Base-by-base conservation (phyloP, 805 yeast species). In the Lachancea nothofagi region DNA sequence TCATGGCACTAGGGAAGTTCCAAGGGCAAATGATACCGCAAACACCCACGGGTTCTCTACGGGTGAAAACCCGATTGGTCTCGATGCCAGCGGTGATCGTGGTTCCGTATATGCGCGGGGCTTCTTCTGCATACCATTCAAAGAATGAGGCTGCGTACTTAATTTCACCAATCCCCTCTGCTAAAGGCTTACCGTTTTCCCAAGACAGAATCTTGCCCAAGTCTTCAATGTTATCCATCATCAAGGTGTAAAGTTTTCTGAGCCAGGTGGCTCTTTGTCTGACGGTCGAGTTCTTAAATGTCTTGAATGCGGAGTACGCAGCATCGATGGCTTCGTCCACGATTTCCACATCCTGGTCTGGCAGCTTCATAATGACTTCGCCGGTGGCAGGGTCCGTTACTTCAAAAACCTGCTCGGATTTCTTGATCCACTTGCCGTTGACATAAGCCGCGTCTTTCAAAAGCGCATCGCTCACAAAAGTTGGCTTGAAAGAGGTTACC, bases 101-200 rank as follows among this genome's bases (percentile, higher is more conserved):
- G 42, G 69, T 64, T 35, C 83, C 80, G 50, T 75, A 74, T 21
- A 67, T 54, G 46, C 81, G 59, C 48, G 75, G 72, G 10, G 80
- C 78, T 50, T 75, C 81, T 54, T 75, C 80, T 23, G 94, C 71
- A 56, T 78, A 89, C 96, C 97, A 89, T 55, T 86, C 88, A 59
- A 85, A 83, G 61, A 83, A 88, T 5, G 84, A 74, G 3, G 83
- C 82, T 21, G 76, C 79, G 48, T 77, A 77, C 49, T 68, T 73
- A 43, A 75, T 56, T 51, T 77, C 82, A 38, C 80, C 80, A 8
- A 53, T 53, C 7, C 80, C 71, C 48, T 77, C 82, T 29, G 71
- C 55, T 32, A 73, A 55, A 10, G 78, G 65, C 54, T 77, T 77
- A 45, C 83, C 82, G 51, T 77, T 77, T 57, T 77, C 83, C 75